Base-by-base conservation (phyloP, 108 stramenopile genomes). In the Mediolabrus comicus region DNA sequence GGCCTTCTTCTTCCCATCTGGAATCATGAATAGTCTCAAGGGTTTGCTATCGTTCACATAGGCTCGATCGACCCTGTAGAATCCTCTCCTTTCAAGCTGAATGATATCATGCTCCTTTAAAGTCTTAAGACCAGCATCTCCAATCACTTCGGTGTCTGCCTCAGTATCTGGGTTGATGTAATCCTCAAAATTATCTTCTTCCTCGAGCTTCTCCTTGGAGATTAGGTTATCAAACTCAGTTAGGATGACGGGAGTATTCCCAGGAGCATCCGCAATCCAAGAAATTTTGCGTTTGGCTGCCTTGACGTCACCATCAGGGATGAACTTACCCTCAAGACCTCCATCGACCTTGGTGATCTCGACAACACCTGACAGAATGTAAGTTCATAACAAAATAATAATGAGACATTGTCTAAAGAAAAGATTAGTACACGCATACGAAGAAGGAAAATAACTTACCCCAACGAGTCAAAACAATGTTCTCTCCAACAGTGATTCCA, bases 171-270 rank as follows among this genome's bases (percentile, higher is more conserved):
- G 91, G 80, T 97, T 98, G 72, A 99, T 83, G 79, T 80, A 92
- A 62, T 97, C 95, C 65, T 96, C 84, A 71, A 98, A 94, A 39
- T 98, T 87, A 43, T 99, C 98, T 0, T 87, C 96, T 41, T 99
- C 99, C 66, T 96, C 96, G 32, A 97, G 73, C 69, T 95, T 94
- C 25, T 87, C 85, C 84, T 99, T 99, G 33, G 94, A 92, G 35
- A 99, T 90, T 17, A 99, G 83, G 74, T 98, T 89, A 80, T 99
- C 99, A 76, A 97, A 99, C 78, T 99, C 99, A 49, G 86, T 82
- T 43, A 99, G 80, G 32, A 81, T 52, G 12, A 86, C 82, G 10
- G 86, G 65, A 65, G 53, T 72, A 69, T 72, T 79, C 25, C 73
- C 69, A 53, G 67, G 55, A 30, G 75, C 86, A 65, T 87, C 68